Base-by-base conservation (phyloP, 768 basidiomycete species). In the Candolleomyces efflorescens region DNA sequence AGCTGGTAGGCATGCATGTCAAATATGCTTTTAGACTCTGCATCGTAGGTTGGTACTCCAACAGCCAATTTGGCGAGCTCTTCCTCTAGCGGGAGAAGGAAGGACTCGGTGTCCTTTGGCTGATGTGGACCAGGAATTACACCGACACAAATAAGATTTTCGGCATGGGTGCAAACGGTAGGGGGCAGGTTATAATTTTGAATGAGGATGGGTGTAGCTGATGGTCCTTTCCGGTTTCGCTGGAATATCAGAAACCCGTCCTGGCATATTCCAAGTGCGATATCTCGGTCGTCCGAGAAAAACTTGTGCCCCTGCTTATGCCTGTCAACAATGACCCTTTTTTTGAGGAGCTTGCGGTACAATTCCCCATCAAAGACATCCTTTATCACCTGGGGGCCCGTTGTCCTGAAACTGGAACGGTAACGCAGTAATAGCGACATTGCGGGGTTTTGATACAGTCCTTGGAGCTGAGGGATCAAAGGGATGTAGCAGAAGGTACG, bases 201-300 rank as follows among this genome's bases (percentile, higher is more conserved):
- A 0, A 76, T 10, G n/a, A 82, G 60, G 6, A 82, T 60, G 0
- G 78, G 81, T 65, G 38, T 39, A 39, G 38, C 76, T 81, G 7
- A 68, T 68, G 0, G 75, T 75, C 2, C 64, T 55, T 3, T 66
- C 65, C 0, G 67, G 65, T 2, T 67, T 58, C 43, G 72, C 71
- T 39, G 60, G 60, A 73, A 78, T 3, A 75, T 69, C 0, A 64
- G 60, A 62, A 78, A 79, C 0, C 80, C 75, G 64, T 83, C 79
- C 0, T 70, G 70, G 2, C 72, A 74, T 1, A 80, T 55, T 0
- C 70, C 73, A 6, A 82, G 67, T 1, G 78, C 78, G 18, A 82
- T 64, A 53, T 82, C 79, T 3, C 65, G 67, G 0, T 41, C 32
- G 20, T 73, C 71, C 0, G 65, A 65, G 54, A 83, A 83, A 62